phyloP scores from a whole-genome alignment of 192 early-diverging fungal species.

The Backusella australiensis region DNA sequence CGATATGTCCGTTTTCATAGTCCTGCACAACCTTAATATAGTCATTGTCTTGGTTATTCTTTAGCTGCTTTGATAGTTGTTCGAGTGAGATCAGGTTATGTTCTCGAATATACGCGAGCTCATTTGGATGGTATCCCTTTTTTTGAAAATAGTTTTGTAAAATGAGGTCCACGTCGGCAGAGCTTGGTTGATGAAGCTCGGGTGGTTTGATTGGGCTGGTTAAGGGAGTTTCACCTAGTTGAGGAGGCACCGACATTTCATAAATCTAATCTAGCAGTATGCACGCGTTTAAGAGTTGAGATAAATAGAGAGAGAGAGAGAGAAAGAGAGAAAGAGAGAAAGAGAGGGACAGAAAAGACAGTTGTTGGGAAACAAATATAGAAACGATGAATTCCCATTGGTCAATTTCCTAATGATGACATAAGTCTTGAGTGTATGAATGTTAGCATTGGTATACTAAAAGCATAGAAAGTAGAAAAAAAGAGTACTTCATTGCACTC shows the following conservation, averaged over 20 bases:
- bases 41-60: slow-evolving; percentile 41
- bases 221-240: not conserved
- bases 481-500: slow-evolving; percentile 11
- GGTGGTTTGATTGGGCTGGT: not conserved
- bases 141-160: slow-evolving; percentile 29
- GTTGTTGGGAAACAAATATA: not conserved
- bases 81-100: slow-evolving; percentile 9
- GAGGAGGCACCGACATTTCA: slow-evolving; percentile 8
- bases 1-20: slow-evolving; percentile 49
- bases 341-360: not conserved
- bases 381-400: not conserved
- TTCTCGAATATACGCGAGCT: slow-evolving; percentile 50
- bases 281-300: not conserved
- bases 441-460: not conserved
- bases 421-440: not conserved
- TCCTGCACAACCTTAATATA: slow-evolving; percentile 56
- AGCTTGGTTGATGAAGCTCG: slow-evolving; percentile 4
- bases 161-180: not conserved
- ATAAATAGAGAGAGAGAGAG: not conserved
- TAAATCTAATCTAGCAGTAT: not conserved
- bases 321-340: not conserved
- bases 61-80: not conserved
- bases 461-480: not conserved
- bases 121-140: slow-evolving; percentile 67
- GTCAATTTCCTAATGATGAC: not conserved